Conservation (phyloP, 768 basidiomycete genomes). For the Fomitopsis pulvina region DNA sequence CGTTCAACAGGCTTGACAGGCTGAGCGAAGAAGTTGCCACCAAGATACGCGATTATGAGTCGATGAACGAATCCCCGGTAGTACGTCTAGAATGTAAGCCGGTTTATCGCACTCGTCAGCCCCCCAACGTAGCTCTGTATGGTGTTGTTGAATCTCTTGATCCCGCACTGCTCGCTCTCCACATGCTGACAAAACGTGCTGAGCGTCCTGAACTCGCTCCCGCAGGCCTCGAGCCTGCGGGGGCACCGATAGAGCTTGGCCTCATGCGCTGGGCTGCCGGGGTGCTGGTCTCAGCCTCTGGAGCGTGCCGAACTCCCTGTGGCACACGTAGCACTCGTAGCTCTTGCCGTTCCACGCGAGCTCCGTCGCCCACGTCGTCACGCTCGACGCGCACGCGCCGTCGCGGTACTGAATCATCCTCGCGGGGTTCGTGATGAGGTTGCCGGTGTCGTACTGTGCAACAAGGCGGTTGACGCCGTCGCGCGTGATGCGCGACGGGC, state of each 20-base stretch:
- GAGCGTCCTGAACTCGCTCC: constrained; percentile 37
- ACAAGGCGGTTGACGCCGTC: constrained; percentile 33
- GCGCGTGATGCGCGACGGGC: constrained; percentile 43
- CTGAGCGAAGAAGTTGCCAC: no score
- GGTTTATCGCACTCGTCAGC: not conserved
- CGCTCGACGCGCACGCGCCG: not conserved
- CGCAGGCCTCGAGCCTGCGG: constrained; percentile 30
- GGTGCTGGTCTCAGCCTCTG: constrained; percentile 50
- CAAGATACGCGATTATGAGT: not conserved
- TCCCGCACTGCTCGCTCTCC: constrained; percentile 56
- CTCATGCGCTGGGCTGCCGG: constrained; percentile 55
- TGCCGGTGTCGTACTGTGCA: constrained; percentile 34
- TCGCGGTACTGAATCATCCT: constrained; percentile 38
- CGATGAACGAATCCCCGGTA: not conserved
- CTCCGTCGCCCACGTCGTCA: constrained; percentile 30
- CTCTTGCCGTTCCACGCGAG: constrained; percentile 34
- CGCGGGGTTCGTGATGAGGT: constrained; percentile 49
- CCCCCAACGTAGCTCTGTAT: constrained; percentile 19
- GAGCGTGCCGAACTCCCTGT: constrained; percentile 34
- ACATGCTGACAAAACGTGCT: constrained; percentile 60
- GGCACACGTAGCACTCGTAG: constrained; percentile 66
- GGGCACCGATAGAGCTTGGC: constrained; percentile 52
- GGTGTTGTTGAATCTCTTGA: constrained; percentile 37
- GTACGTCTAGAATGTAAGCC: not conserved
- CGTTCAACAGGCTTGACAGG: no score